Base-by-base conservation (phyloP, 1,284 basidiomycete genomes). In the Malassezia sympodialis region DNA sequence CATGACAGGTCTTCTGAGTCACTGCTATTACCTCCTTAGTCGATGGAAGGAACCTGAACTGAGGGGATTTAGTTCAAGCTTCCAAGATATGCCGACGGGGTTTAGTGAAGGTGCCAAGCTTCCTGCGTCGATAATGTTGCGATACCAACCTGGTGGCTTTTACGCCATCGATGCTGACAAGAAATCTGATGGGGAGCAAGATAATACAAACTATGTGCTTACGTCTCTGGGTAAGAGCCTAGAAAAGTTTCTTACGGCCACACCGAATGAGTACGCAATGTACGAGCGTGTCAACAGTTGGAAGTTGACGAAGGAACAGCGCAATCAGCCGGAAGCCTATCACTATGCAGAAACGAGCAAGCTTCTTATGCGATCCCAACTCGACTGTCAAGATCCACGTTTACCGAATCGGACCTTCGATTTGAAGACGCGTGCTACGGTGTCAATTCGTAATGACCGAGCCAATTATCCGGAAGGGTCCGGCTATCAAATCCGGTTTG, bases 391-490 rank as follows among this genome's bases (percentile, higher is more conserved):
- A 1, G 87, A 96, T 69, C 67, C 76, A 31, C 81, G 87, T 28
- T 76, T 98, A 17, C 91, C 91, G 1, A 88, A 90, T 1, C 84
- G 84, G 24, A 84, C 93, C 0, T 98, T 98, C 65, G 93, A 98
- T 72, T 84, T 98, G 75, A 98, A 98, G 76, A 96, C 93, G 0
- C 82, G 91, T 37, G 90, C 90, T 0, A 86, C 84, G 32, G 76
- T 88, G 31, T 83, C 88, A 0, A 84, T 96, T 45, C 84, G 93
- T 5, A 79, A 87, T 67, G 91, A 98, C 75, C 77, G 86, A 8
- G 79, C 88, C 48, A 96, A 96, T 73, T 87, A 83, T 68, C 80
- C 84, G 75, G 73, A 76, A 42, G 65, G 66, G 0, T 65, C 63
- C 1, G 74, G 74, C 31, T 76, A 76, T 39, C 72, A 71, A 48